Evolutionary conservation across 169 alveolate genomes (phyloP), one percentile per base, ranked within the genome.

Genomic region (Cyclospora cayetanensis): DNA sequence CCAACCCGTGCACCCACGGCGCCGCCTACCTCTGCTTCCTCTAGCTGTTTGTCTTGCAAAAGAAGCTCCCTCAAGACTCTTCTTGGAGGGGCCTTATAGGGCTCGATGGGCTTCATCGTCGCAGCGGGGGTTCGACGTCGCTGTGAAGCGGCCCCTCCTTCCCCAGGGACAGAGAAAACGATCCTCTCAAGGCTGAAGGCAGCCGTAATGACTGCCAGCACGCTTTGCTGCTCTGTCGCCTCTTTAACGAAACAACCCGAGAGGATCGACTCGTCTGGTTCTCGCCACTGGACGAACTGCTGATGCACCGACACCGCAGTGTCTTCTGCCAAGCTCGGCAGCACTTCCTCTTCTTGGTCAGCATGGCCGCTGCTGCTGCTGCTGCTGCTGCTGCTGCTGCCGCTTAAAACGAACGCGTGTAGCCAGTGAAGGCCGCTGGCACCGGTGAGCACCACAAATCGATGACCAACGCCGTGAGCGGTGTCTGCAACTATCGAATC

Each of bases 371-470:
- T 55, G 70, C 70, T 55, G 70, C 70, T 55, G 70, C 70, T 55
- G 70, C 70, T 55, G 70, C 70, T 55, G 70, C 70, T 55, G 70
- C 70, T 55, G 70, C 29, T 55, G 55, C 55, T 46, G 55, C 22
- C 22, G 9, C 7, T 9, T 29, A 55, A 29, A 9, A 22, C 31
- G 29, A 55, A 55, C 11, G 70, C 11, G 29, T 55, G 70, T 29
- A 55, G 15, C 70, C 70, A 55, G 70, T 55, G 70, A 9, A 7
- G 27, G 34, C 70, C 70, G 11, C n/a, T 22, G 27, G 70, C 70
- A 9, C 31, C 70, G 7, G 27, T 22, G n/a, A 22, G 34, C 9
- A 22, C 70, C 11, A 55, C 70, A 55, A 55, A 55, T 4, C 70
- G 70, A 9, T 4, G 31, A 29, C 70, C 70, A 22, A 55, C 7